Evolutionary conservation across 306 rosid genomes (phyloP), one percentile per base, ranked within the genome.

Genomic region (Glycyrrhiza uralensis): DNA sequence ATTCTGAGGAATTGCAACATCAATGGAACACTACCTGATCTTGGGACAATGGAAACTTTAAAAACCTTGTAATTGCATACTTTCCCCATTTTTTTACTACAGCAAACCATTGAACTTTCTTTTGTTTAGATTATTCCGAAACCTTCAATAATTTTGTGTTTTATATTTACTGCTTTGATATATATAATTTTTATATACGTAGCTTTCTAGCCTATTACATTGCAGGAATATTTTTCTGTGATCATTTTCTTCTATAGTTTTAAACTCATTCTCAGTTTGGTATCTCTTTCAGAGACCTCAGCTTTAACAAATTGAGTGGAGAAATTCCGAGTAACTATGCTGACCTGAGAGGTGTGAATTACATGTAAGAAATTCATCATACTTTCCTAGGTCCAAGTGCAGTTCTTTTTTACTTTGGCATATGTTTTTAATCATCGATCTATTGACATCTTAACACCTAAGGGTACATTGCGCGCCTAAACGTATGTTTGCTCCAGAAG

Each of bases 41-140:
- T 57, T 46, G 61, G 15, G 1, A 17, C 6, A 1, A 23, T 45
- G 19, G 8, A 41, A 9, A 2, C 0, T 2, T 68, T 67, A 35
- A 2, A 2, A 32, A 4, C 4, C 8, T 14, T 76, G 80, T 76
- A 76, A 67, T 58, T 46, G 5, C 45, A 0, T 30, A 50, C 1
- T 67, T 85, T 6, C 36, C 4, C 26, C 15, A 2, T 52, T 57
- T 67, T 75, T 88, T 28, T n/a, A 59, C 50, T 82, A 87, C 75
- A 19, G 68, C 85, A 42, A 0, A 0, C 19, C 32, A 5, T 39
- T 39, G 24, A 13, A 62, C 0, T 23, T 41, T 24, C 11, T 36
- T 61, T 19, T 10, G 11, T 59, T 59, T 60, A 14, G 4, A 8
- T 17, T 33, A 35, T 32, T 32, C 0, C 17, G 10, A 15, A 28